Evolutionary conservation across 169 alveolate species (phyloP).

Genomic region (Plasmodium berghei): DNA sequence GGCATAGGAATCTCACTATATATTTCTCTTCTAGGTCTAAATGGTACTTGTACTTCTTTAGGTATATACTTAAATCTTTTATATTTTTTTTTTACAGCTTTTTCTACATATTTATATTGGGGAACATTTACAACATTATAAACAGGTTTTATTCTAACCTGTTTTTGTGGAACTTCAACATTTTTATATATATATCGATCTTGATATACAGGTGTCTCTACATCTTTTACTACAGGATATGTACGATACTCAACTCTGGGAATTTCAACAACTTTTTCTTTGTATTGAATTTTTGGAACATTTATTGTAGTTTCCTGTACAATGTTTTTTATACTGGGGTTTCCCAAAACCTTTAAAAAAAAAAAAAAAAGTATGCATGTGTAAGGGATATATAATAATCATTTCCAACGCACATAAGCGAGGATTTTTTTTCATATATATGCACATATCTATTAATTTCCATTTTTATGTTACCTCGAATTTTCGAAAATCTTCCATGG

Average conservation of each 20-base stretch:
- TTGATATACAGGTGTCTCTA: conserved; percentile 64
- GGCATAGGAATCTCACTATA: conserved; percentile 71
- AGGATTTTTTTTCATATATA: not conserved
- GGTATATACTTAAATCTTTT: conserved; percentile 69
- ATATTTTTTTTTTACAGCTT: conserved; percentile 67
- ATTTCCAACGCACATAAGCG: not conserved
- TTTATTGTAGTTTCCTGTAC: conserved; percentile 71
- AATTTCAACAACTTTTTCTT: conserved; percentile 52
- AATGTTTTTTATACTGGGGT: conserved; percentile 55
- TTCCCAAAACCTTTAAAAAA: conserved; percentile 17
- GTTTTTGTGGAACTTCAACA: conserved; percentile 66
- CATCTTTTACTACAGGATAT: conserved; percentile 58
- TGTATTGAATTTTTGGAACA: conserved; percentile 69
- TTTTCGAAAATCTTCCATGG: conserved; percentile 34
- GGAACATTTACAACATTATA: conserved; percentile 74
- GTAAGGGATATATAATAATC: not conserved
- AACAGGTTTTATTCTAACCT: conserved; percentile 51
- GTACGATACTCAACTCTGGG: conserved; percentile 69
- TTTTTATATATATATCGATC: conserved; percentile 63
- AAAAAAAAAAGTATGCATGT: not conserved
- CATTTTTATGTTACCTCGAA: conserved; percentile 28
- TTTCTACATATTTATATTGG: conserved; percentile 48
- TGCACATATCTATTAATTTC: not conserved
- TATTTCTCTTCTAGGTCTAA: conserved; percentile 77
- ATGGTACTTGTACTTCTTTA: conserved; percentile 72